phyloP scores from a whole-genome alignment of 2,329 filamentous ascomycete species.

The Didymellaceae sp. region DNA sequence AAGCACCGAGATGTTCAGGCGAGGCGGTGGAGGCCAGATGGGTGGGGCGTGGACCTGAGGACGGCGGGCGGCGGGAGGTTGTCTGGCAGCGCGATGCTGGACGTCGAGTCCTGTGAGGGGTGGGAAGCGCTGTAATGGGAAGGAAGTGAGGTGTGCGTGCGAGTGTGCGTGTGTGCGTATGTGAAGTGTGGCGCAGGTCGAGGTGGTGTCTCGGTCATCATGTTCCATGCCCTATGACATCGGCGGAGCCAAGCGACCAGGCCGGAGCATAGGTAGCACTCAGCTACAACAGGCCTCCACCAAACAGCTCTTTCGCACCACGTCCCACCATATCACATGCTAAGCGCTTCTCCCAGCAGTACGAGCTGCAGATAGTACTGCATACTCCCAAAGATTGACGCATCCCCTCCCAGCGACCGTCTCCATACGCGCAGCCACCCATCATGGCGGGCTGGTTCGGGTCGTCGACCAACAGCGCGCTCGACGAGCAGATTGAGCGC shows the following conservation, averaged over 20 bases:
- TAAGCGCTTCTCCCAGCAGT: neutral
- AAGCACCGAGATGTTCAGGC: conserved; percentile 1
- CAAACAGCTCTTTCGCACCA: neutral
- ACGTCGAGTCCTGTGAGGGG: no score
- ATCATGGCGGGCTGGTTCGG: conserved; percentile 92
- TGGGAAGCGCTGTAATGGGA: neutral
- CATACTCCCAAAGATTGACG: neutral
- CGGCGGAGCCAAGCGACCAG: conserved; percentile 4
- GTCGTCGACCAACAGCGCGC: conserved; percentile 82
- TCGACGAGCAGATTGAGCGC: conserved; percentile 97
- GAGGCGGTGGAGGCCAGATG: conserved; percentile 11
- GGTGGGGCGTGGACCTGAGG: neutral
- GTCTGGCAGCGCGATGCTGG: no score
- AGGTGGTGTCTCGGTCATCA: conserved; percentile 8
- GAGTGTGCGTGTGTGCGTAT: neutral
- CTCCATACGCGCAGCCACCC: conserved; percentile 4
- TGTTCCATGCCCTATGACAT: no score
- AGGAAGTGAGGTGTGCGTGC: neutral
- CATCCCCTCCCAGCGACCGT: neutral
- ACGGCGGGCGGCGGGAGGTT: no score
- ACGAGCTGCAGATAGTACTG: neutral
- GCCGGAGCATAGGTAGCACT: conserved; percentile 1
- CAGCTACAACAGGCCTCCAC: conserved; percentile 5
- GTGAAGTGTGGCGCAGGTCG: conserved; percentile 8
- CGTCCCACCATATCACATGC: neutral